Conservation (phyloP, 495 filamentous ascomycete genomes). For the Penicillium lividum region DNA sequence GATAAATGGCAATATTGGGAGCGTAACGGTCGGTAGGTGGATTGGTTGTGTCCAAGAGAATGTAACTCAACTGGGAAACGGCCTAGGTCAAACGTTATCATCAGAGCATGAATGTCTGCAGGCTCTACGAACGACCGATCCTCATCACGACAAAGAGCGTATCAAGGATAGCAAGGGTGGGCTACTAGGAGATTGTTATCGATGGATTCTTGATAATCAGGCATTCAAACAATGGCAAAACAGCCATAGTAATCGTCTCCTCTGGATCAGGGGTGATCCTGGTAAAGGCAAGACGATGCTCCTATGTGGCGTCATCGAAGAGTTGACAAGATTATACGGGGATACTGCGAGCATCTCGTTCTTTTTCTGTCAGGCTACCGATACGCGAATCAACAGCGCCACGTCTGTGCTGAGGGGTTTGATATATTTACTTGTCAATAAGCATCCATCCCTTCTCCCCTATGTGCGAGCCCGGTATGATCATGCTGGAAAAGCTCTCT, state of each 20-base stretch:
- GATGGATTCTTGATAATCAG: neutral
- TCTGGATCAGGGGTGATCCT: too few relatives aligned
- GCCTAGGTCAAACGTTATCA: too few relatives aligned
- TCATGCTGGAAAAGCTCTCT: neutral
- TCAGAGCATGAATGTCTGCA: neutral
- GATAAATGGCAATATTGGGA: too few relatives aligned
- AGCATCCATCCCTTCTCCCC: neutral
- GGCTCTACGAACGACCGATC: slow-evolving; percentile 1
- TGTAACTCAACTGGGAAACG: too few relatives aligned
- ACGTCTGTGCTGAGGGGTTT: too few relatives aligned
- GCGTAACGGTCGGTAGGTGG: too few relatives aligned
- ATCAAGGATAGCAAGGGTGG: neutral
- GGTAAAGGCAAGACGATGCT: too few relatives aligned
- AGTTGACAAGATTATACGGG: neutral
- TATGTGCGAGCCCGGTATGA: neutral
- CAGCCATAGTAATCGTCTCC: neutral
- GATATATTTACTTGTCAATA: too few relatives aligned
- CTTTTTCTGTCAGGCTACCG: slow-evolving; percentile 3
- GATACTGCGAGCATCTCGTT: neutral
- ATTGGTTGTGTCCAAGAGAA: too few relatives aligned
- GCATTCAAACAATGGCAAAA: slow-evolving; percentile 4
- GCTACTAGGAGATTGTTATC: slow-evolving; percentile 2
- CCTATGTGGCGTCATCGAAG: too few relatives aligned
- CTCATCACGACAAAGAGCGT: too few relatives aligned
- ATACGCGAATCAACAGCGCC: too few relatives aligned